A percentile compares a stretch with the other conserved stretches of the same genome.
phyloP scores from a whole-genome alignment of 2,329 filamentous ascomycete genomes.

The Trichophaea hybrida region DNA sequence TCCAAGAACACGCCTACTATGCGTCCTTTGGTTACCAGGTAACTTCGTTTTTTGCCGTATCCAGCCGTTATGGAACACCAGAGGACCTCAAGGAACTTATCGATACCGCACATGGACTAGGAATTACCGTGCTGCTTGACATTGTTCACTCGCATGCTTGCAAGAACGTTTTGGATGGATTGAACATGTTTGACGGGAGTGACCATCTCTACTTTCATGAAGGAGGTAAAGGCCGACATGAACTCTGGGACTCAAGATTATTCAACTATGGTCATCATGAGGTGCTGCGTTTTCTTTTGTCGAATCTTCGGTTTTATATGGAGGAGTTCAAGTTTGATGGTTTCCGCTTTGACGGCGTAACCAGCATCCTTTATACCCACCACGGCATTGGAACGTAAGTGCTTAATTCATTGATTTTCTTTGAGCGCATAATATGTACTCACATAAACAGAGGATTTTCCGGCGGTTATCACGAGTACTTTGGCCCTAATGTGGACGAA shows the following conservation, averaged over 20 bases:
- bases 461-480: constrained; percentile 96
- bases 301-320: constrained; percentile 98
- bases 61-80: constrained; percentile 82
- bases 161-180: constrained; percentile 87
- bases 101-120: constrained; percentile 83
- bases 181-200: constrained; percentile 91
- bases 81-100: constrained; percentile 95
- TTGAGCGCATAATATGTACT: background rate
- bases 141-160: constrained; percentile 96
- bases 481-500: constrained; percentile 74
- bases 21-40: constrained; percentile 98
- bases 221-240: constrained; percentile 70
- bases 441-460: constrained; percentile 60
- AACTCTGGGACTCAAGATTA: constrained; percentile 87
- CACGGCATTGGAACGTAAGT: constrained; percentile 94
- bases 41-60: constrained; percentile 97
- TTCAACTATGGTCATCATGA: constrained; percentile 97
- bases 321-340: constrained; percentile 94
- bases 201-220: constrained; percentile 94
- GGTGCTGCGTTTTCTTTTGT: constrained; percentile 86
- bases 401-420: background rate
- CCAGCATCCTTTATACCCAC: constrained; percentile 92
- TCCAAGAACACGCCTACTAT: constrained; percentile 99
- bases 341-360: constrained; percentile 95
- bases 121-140: constrained; percentile 80